phyloP scores from a whole-genome alignment of 2,329 filamentous ascomycete genomes.

The Lachnellula cervina region DNA sequence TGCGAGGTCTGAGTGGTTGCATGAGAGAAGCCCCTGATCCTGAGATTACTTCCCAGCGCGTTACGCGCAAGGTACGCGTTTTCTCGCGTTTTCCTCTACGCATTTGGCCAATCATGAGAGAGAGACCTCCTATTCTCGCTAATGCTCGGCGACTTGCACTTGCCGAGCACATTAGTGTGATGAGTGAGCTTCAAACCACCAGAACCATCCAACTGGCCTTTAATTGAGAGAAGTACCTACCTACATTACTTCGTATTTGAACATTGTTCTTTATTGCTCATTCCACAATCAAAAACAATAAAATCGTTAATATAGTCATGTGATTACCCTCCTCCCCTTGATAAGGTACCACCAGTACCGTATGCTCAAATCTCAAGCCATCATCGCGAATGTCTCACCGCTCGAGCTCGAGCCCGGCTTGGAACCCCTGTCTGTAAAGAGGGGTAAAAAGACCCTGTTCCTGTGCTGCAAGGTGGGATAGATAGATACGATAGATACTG shows the following conservation, averaged over 20 bases:
- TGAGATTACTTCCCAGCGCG: neutral
- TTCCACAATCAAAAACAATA: neutral
- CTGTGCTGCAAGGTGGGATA: neutral
- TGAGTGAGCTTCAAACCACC: neutral
- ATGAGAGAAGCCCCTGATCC: neutral
- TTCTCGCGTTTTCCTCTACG: constrained; percentile 7
- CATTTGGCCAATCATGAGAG: neutral
- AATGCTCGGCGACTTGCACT: neutral
- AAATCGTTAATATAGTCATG: neutral
- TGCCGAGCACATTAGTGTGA: neutral
- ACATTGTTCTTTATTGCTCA: neutral
- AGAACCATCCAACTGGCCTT: too few relatives aligned
- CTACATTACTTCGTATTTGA: too few relatives aligned
- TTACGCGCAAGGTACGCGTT: neutral
- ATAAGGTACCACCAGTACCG: neutral
- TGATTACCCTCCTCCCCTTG: neutral
- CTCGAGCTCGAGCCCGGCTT: neutral
- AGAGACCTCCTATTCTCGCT: neutral
- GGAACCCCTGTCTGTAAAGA: neutral
- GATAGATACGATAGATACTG: neutral
- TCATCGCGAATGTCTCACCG: neutral
- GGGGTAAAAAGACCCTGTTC: neutral
- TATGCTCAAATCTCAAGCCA: too few relatives aligned
- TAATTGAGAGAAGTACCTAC: too few relatives aligned
- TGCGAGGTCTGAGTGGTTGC: constrained; percentile 3